Conservation (phyloP, 441 rosid genomes). For the Eruca vesicaria region DNA sequence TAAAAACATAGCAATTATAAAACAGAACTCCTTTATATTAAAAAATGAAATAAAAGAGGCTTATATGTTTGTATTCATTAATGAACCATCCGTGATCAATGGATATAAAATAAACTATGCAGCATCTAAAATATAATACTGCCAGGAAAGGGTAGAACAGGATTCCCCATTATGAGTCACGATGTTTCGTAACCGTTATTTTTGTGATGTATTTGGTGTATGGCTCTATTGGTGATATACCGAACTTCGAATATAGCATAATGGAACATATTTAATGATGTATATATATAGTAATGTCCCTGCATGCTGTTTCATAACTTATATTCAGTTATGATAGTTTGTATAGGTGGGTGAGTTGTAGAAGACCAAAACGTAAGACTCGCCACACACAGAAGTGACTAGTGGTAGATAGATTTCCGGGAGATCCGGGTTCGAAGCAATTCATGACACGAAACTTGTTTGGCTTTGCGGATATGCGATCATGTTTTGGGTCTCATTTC, state of each 20-base stretch:
- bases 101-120: slow-evolving; percentile 24
- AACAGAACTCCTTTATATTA: background rate
- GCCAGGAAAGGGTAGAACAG: slow-evolving; percentile 26
- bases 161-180: slow-evolving; percentile 33
- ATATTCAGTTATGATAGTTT: background rate
- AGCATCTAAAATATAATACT: slow-evolving; percentile 31
- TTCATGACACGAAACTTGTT: too few relatives aligned
- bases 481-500: too few relatives aligned
- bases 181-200: slow-evolving; percentile 27
- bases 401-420: too few relatives aligned
- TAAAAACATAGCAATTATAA: slow-evolving; percentile 3
- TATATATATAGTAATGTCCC: background rate
- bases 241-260: background rate
- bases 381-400: too few relatives aligned
- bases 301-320: background rate
- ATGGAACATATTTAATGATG: too few relatives aligned
- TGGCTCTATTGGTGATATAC: slow-evolving; percentile 15
- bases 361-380: background rate
- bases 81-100: slow-evolving; percentile 20
- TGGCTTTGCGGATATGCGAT: too few relatives aligned
- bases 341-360: background rate
- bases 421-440: too few relatives aligned
- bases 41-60: background rate
- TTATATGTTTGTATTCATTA: background rate
- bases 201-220: slow-evolving; percentile 11